Base-by-base conservation (phyloP, 306 rosid genomes). In the Crotalaria pallida region DNA sequence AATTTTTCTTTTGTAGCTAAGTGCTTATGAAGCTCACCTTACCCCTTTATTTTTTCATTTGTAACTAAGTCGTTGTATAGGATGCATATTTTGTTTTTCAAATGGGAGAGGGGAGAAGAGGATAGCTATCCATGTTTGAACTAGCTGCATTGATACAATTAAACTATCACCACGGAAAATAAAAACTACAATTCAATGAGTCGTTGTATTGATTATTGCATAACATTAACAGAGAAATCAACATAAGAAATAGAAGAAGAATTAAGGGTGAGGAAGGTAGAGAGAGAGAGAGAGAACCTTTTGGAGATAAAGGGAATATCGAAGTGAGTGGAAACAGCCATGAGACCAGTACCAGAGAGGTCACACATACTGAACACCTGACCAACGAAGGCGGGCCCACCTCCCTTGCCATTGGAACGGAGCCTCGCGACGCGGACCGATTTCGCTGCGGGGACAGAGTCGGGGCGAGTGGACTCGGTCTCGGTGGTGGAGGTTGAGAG, bases 291-390 rank as follows among this genome's bases (percentile, higher is more conserved):
- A 33, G 7, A 33, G 13, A 51, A 91, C 99, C 99, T 94, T 69
- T 87, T 78, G 19, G 97, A 86, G 58, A 91, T 82, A 70, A 95
- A 91, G 18, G 99, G 99, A 15, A 95, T 83, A 63, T 91, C 92
- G 18, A 91, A 89, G 65, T 94, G 96, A 56, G 96, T 84, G 2
- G 99, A 87, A 73, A 91, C 97, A 22, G 99, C 97, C 97, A 95
- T 91, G 64, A 95, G 91, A 21, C 99, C 99, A 1, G 97, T 89
- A 29, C 99, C 99, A 1, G 99, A 95, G 65, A 95, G 97, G 83
- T 95, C 97, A 57, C 99, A 91, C 96, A 91, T 91, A 36, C 97
- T 89, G 87, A 95, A 91, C 10, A 95, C 99, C 86, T 95, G 97
- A 21, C 97, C 99, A 7, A 95, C 99, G 69, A 95, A 95, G 36